Evolutionary conservation across 2,329 filamentous ascomycete genomes (phyloP), one percentile per base, ranked within the genome.

Genomic region (Colletotrichum sp.): DNA sequence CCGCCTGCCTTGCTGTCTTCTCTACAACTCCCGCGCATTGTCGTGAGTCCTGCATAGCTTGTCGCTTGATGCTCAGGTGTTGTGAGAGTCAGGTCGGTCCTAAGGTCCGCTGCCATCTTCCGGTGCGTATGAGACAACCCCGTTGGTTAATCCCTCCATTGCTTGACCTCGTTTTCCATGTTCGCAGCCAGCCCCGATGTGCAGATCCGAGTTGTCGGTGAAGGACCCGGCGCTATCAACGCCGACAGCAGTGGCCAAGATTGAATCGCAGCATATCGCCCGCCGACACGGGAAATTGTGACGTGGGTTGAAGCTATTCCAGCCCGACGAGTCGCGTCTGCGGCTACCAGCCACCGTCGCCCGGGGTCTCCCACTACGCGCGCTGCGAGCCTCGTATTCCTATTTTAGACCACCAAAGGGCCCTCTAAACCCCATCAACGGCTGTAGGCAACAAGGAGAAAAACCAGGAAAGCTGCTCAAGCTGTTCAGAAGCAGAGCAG

Each of bases 231-330:
- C 66, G 21, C 10, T 13, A 32, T 56, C 38, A 36, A 43, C 52
- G 52, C 68, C 61, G 38, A 62, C 62, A 56, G 18, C 68, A 32
- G 61, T 38, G 13, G 34, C 68, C 62, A 71, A 66, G 68, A 28
- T 55, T 55, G 38, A n/a, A 9, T 62, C 55, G 72, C 30, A 36
- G 67, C 62, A 72, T 67, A 56, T n/a, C n/a, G 32, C 24, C n/a
- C 30, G 18, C 30, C 56, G 38, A 65, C 32, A 73, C 64, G 60
- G 67, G 71, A 30, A 28, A 43, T 60, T 55, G 48, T 73, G 70
- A 72, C 73, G 58, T 75, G 64, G 32, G 61, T 43, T 73, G 73
- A 75, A 52, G 70, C 70, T 75, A 65, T 75, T 73, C 70, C 38
- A 38, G 64, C 43, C 34, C 24, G n/a, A 43, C 10, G 48, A 71